Conservation (phyloP, 2,329 filamentous ascomycete genomes). For the Microdochium bolleyi region DNA sequence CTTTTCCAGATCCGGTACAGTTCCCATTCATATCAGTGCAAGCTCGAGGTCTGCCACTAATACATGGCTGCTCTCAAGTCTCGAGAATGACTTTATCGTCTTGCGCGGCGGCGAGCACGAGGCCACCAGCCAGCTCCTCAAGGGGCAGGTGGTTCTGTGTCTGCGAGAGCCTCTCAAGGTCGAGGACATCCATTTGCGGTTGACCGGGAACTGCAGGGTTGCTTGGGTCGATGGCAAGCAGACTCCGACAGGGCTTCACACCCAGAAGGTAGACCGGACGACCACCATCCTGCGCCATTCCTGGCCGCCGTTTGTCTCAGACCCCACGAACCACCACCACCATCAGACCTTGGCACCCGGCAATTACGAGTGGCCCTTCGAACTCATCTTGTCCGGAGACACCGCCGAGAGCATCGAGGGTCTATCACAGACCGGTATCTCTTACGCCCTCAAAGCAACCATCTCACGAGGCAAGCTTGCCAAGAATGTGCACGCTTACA, state of each 20-base stretch:
- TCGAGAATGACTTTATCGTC: slow-evolving; percentile 73
- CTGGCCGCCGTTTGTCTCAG: slow-evolving; percentile 59
- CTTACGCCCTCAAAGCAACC: slow-evolving; percentile 86
- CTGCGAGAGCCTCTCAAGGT: slow-evolving; percentile 60
- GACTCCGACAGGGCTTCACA: slow-evolving; percentile 50
- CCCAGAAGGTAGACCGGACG: slow-evolving; percentile 50
- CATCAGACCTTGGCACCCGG: slow-evolving; percentile 57
- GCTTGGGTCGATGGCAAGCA: slow-evolving; percentile 43
- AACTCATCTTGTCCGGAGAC: slow-evolving; percentile 62
- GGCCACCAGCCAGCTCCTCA: slow-evolving; percentile 66
- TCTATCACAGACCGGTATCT: slow-evolving; percentile 74
- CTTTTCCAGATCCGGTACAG: slow-evolving; percentile 50
- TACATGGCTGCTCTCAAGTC: slow-evolving; percentile 32
- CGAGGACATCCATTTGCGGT: slow-evolving; percentile 64
- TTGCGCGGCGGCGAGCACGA: slow-evolving; percentile 70
- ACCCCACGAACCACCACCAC: slow-evolving; percentile 44
- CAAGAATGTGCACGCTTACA: slow-evolving; percentile 76
- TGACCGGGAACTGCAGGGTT: slow-evolving; percentile 62
- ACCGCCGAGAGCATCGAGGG: slow-evolving; percentile 87
- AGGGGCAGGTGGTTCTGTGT: slow-evolving; percentile 67
- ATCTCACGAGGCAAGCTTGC: slow-evolving; percentile 80
- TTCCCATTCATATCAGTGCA: slow-evolving; percentile 2
- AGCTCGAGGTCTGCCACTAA: background rate
- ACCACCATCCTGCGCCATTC: slow-evolving; percentile 58
- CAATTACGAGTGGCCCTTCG: slow-evolving; percentile 81